These are phyloP conservation scores for Trametes villosa DNA, from an alignment of 768 basidiomycete species.

Conservation along the genomic window DNA sequence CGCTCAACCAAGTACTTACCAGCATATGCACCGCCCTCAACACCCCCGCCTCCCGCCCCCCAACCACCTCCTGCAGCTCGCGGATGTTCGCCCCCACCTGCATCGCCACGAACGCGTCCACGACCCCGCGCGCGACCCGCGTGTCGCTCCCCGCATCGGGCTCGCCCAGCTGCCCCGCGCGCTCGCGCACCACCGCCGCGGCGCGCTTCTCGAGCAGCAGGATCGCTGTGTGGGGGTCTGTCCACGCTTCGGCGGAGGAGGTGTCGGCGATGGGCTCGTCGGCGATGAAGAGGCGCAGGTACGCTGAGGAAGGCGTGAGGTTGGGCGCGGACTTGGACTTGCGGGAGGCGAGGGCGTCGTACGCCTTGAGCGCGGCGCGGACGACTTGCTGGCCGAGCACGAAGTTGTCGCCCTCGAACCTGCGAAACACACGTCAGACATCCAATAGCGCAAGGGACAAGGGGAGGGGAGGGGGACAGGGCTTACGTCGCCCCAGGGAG, in stretches of 20 bases:
- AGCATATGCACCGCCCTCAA: constrained; percentile 46
- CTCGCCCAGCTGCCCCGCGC: constrained; percentile 39
- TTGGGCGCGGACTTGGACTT: constrained; percentile 30
- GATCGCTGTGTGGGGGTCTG: constrained; percentile 41
- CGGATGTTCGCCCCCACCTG: constrained; percentile 56
- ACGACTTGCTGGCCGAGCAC: constrained; percentile 78
- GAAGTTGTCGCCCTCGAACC: constrained; percentile 81
- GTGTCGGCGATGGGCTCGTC: neutral
- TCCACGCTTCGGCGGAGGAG: constrained; percentile 38
- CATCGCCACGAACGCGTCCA: constrained; percentile 68
- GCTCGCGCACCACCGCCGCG: constrained; percentile 55
- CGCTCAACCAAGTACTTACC: constrained; percentile 37
- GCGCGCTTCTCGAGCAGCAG: constrained; percentile 68
- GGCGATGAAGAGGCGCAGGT: constrained; percentile 55
- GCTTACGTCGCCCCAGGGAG: constrained; percentile 67
- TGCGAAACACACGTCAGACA: constrained; percentile 26
- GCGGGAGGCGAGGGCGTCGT: constrained; percentile 40
- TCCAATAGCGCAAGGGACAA: too few species aligned
- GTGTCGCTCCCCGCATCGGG: constrained; percentile 60
- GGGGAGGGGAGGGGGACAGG: neutral
- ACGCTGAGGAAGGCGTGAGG: constrained; percentile 54
- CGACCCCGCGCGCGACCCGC: constrained; percentile 63
- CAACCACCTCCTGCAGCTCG: constrained; percentile 29
- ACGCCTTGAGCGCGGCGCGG: constrained; percentile 69
- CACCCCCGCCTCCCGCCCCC: constrained; percentile 24